A percentile compares a stretch with the other conserved stretches of the same genome.
Conservation (phyloP, 306 rosid genomes). For the Lathyrus oleraceus region DNA sequence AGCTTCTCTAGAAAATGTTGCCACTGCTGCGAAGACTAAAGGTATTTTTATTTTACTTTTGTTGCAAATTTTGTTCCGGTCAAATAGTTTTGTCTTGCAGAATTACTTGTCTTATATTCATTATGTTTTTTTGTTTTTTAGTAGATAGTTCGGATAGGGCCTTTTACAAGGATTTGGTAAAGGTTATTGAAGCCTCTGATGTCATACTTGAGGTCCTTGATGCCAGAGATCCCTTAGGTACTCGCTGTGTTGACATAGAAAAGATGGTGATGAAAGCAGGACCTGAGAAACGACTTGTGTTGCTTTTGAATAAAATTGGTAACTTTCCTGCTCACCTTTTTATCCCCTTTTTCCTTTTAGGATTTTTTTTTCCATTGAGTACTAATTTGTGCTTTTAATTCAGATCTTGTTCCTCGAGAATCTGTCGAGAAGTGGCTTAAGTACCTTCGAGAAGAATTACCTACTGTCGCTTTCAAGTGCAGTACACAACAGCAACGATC, state of each 20-base stretch:
- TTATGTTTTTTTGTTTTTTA: background rate
- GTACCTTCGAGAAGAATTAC: conserved; percentile 90
- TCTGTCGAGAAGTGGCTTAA: conserved; percentile 93
- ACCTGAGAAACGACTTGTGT: conserved; percentile 81
- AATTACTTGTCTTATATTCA: background rate
- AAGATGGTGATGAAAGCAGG: conserved; percentile 81
- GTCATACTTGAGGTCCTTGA: conserved; percentile 94
- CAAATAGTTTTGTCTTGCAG: background rate
- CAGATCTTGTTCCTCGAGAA: conserved; percentile 96
- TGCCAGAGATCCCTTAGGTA: conserved; percentile 96
- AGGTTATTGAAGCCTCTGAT: conserved; percentile 90
- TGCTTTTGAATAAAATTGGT: conserved; percentile 95
- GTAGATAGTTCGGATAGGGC: conserved; percentile 72
- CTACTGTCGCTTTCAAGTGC: conserved; percentile 95
- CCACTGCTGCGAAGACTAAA: conserved; percentile 39
- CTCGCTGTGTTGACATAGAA: conserved; percentile 84
- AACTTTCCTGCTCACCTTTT: conserved; percentile 1
- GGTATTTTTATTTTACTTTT: conserved; percentile 48
- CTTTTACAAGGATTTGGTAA: conserved; percentile 85
- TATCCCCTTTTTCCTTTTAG: background rate
- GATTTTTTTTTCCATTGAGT: conserved; percentile 16
- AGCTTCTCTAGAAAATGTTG: conserved; percentile 10
- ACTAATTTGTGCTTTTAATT: conserved; percentile 23
- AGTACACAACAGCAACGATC: conserved; percentile 91
- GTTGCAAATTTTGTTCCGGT: background rate